Evolutionary conservation across 208 protist species (phyloP).

Genomic region (Angomonas ambiguus): DNA sequence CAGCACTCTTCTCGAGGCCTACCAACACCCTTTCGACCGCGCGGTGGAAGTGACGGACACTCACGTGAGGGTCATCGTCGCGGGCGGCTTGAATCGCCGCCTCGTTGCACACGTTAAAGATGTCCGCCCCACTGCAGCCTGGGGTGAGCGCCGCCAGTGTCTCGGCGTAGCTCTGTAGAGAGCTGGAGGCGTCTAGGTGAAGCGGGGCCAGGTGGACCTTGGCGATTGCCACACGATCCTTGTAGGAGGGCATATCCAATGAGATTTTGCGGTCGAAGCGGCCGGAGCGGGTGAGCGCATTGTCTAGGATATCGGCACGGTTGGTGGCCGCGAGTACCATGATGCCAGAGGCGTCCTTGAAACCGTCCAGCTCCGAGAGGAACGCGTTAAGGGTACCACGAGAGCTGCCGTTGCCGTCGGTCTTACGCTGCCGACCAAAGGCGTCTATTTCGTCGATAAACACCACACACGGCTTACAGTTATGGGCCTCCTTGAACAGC

Average conservation of each 20-base stretch:
- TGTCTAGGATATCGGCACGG: slow-evolving; percentile 95
- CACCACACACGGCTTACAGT: slow-evolving; percentile 94
- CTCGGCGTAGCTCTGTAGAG: slow-evolving; percentile 45
- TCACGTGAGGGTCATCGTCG: slow-evolving; percentile 58
- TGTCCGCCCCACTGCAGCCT: slow-evolving; percentile 96
- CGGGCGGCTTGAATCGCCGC: slow-evolving; percentile 94
- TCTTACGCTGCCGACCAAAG: slow-evolving; percentile 81
- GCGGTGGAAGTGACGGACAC: slow-evolving; percentile 84
- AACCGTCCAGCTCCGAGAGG: slow-evolving; percentile 98
- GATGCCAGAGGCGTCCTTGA: slow-evolving; percentile 89
- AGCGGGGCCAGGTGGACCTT: slow-evolving; percentile 88
- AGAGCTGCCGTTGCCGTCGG: slow-evolving; percentile 55
- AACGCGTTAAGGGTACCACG: slow-evolving; percentile 97
- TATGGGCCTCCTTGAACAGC: slow-evolving; percentile 90
- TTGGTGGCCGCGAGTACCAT: slow-evolving; percentile 98
- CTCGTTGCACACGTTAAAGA: slow-evolving; percentile 98
- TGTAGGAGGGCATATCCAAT: slow-evolving; percentile 93
- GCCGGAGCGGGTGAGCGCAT: slow-evolving; percentile 95
- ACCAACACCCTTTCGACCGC: slow-evolving; percentile 95
- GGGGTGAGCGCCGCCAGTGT: slow-evolving; percentile 83
- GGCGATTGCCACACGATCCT: slow-evolving; percentile 93
- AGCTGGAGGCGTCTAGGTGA: slow-evolving; percentile 55
- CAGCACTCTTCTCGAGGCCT: slow-evolving; percentile 93
- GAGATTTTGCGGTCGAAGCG: slow-evolving; percentile 90
- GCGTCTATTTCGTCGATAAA: slow-evolving; percentile 98